Evolutionary conservation across 2,329 filamentous ascomycete species (phyloP), one percentile per base, ranked within the genome.

Genomic region (Lachnellula subtilissima): DNA sequence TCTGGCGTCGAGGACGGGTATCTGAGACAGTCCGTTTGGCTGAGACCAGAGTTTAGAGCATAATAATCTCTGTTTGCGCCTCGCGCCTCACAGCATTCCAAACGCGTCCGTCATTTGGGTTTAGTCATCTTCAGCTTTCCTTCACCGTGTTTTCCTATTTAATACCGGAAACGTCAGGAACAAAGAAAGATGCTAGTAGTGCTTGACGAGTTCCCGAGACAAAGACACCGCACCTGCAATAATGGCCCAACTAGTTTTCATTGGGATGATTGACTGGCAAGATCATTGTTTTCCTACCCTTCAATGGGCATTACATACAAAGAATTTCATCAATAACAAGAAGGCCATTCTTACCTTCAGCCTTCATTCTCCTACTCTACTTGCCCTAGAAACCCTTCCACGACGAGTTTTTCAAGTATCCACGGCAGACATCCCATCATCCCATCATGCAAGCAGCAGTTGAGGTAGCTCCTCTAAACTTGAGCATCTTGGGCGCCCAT

Each of bases 131-230:
- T 47, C 42, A 48, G 48, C 22, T 52, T 25, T 47, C 35, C 47
- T 54, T 48, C 28, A 32, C 28, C 28, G 28, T 32, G 9, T 32
- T 32, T 32, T 32, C 37, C 49, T 54, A 32, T 51, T 56, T 54
- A 48, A 53, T 59, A 58, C 60, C 59, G 57, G 60, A 61, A 52
- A 51, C 52, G 50, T 56, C 54, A 52, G 58, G 57, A 59, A 68
- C 65, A 68, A 69, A 68, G 65, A 62, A 64, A 64, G 43, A 59
- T 58, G 60, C 55, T 53, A 62, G 57, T 60, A 57, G 61, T 64
- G 60, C 57, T 64, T 61, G 59, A 59, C 62, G 59, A 58, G 58
- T 62, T 69, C 65, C 67, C 66, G 67, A 69, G 67, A 69, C 67
- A 69, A 69, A 67, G 65, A 59, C 61, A 63, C 57, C 59, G 56